Base-by-base conservation (phyloP, 306 rosid genomes). In the Spatholobus suberectus region DNA sequence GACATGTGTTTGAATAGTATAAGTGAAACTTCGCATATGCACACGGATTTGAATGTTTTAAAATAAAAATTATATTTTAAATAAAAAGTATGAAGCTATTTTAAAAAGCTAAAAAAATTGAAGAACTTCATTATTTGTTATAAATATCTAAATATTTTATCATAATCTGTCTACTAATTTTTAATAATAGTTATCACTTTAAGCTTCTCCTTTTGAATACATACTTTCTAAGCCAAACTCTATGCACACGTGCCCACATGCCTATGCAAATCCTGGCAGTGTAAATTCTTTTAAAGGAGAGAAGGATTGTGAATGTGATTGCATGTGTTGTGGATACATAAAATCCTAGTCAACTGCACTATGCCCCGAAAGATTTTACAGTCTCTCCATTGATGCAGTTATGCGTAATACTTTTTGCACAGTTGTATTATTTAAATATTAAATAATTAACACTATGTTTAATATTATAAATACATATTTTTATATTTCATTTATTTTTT, bases 201-300 rank as follows among this genome's bases (percentile, higher is more conserved):
- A 11, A 58, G 68, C 1, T 6, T 62, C 21, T 26, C n/a, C 4
- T 59, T 65, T 18, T 66, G 27, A 35, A 35, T 62, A 29, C 5
- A 29, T 15, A 29, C 4, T 61, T 61, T 61, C 7, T 9, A 3
- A 13, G 44, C 34, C 52, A 29, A 26, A 61, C 35, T 41, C 27
- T 77, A 85, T 65, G 89, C 91, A 91, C 97, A 92, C 94, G 93
- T 94, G 94, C 78, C 35, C 91, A 91, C 96, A 66, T 88, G 96
- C 67, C 11, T 75, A 79, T 86, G 90, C 76, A 87, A 87, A 89
- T 84, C 59, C 81, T 84, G 78, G 65, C 57, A 46, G 76, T 18
- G 74, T 66, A 67, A 84, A 75, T 1, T 81, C 83, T 83, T 86
- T 90, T 79, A 83, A 86, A 78, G 85, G 57, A 83, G 80, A 65